Conservation (phyloP, 1,284 basidiomycete genomes). For the Erythrobasidium hasegawianum region DNA sequence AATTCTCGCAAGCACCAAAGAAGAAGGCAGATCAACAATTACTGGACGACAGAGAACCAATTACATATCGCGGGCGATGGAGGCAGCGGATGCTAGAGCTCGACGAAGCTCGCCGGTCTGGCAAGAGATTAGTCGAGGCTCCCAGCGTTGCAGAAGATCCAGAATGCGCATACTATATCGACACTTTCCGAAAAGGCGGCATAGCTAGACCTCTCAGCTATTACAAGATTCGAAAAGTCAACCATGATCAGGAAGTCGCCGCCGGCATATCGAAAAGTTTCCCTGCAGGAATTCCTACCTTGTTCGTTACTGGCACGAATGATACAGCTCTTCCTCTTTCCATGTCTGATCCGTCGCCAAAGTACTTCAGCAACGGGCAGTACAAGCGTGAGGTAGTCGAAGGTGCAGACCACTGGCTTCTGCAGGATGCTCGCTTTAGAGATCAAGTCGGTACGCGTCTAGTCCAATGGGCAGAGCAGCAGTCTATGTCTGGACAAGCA, state of each 20-base stretch:
- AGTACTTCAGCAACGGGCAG: conserved; percentile 38
- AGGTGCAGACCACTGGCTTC: conserved; percentile 41
- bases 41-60: not conserved
- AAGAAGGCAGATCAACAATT: not conserved
- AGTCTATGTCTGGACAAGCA: not conserved
- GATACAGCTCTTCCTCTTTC: conserved; percentile 41
- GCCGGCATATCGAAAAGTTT: conserved; percentile 17
- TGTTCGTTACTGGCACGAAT: conserved; percentile 36
- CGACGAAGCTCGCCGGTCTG: not conserved
- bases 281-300: conserved; percentile 39
- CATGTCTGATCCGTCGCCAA: conserved; percentile 36
- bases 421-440: conserved; percentile 10
- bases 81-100: not conserved
- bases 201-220: conserved; percentile 37
- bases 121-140: not conserved
- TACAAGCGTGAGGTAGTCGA: conserved; percentile 33
- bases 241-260: conserved; percentile 36
- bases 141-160: not conserved
- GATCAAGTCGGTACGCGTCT: not conserved
- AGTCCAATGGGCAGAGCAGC: not conserved
- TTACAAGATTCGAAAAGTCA: conserved; percentile 40
- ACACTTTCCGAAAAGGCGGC: conserved; percentile 33
- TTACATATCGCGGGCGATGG: not conserved
- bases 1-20: conserved; percentile 24
- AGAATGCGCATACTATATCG: conserved; percentile 40